phyloP scores from a whole-genome alignment of 331 rosid species.

The Cydonia oblonga region DNA sequence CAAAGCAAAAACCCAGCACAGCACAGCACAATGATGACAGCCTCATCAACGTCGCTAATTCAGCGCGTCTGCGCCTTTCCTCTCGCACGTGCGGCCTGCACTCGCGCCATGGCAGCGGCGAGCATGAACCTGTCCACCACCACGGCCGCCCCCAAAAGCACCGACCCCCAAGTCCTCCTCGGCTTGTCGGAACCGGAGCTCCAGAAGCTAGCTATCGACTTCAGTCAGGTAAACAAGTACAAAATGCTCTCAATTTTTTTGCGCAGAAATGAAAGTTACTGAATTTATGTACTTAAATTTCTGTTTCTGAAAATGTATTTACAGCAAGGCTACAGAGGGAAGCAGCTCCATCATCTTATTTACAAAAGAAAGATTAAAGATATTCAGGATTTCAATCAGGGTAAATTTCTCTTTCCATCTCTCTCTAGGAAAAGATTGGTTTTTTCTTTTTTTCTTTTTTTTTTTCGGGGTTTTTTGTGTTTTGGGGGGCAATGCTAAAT shows the following conservation, averaged over 20 bases:
- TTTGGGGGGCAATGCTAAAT: too few species aligned
- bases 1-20: not conserved
- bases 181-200: constrained; percentile 81
- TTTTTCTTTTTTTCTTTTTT: not conserved
- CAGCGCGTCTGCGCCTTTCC: constrained; percentile 52
- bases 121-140: constrained; percentile 20
- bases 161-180: constrained; percentile 53
- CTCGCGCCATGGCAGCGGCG: constrained; percentile 22
- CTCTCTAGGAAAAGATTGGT: not conserved
- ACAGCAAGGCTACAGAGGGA: constrained; percentile 81
- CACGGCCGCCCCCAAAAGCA: constrained; percentile 12
- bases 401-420: constrained; percentile 22
- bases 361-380: constrained; percentile 78
- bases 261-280: not conserved
- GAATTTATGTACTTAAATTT: not conserved
- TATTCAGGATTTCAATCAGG: constrained; percentile 53
- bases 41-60: constrained; percentile 47
- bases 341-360: constrained; percentile 77
- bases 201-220: constrained; percentile 56
- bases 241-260: not conserved
- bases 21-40: constrained; percentile 20
- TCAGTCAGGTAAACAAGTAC: constrained; percentile 47
- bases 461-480: too few species aligned
- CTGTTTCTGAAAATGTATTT: constrained; percentile 9
- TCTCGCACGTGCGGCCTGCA: constrained; percentile 39